Conservation (phyloP, 305 asterid genomes). For the Andrographis paniculata region DNA sequence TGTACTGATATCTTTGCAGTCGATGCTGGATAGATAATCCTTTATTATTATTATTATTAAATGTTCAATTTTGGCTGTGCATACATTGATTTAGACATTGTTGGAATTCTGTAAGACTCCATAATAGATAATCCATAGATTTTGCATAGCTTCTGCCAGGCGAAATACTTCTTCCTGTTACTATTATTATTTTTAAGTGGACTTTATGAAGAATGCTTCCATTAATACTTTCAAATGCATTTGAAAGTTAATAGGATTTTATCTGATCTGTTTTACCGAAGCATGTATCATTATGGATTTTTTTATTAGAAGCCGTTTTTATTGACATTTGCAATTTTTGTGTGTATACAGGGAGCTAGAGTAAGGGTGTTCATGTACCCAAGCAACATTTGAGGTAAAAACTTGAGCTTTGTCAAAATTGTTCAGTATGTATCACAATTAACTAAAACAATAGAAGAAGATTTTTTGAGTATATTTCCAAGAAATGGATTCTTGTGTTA, state of each 20-base stretch:
- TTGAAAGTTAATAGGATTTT: not conserved
- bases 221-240: conserved; percentile 3
- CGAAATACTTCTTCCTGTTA: not conserved
- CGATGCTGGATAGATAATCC: not conserved
- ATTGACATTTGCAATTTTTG: not conserved
- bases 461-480: too few species aligned
- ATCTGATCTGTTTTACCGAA: too few species aligned
- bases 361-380: conserved; percentile 88
- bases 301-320: too few species aligned
- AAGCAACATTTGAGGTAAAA: conserved; percentile 58
- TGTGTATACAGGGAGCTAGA: conserved; percentile 52
- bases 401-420: conserved; percentile 1
- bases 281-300: too few species aligned
- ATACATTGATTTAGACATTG: too few species aligned
- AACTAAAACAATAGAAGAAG: too few species aligned
- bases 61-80: not conserved
- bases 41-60: not conserved
- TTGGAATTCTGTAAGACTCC: too few species aligned
- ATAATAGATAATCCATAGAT: too few species aligned
- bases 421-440: not conserved
- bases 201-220: not conserved
- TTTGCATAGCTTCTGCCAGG: not conserved
- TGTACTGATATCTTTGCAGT: not conserved
- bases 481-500: too few species aligned
- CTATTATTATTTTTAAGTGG: not conserved